Percentiles rank a stretch among this genome's conserved stretches.
Evolutionary conservation across 352 stramenopile species (phyloP).

Genomic region (Phytopythium boreale): DNA sequence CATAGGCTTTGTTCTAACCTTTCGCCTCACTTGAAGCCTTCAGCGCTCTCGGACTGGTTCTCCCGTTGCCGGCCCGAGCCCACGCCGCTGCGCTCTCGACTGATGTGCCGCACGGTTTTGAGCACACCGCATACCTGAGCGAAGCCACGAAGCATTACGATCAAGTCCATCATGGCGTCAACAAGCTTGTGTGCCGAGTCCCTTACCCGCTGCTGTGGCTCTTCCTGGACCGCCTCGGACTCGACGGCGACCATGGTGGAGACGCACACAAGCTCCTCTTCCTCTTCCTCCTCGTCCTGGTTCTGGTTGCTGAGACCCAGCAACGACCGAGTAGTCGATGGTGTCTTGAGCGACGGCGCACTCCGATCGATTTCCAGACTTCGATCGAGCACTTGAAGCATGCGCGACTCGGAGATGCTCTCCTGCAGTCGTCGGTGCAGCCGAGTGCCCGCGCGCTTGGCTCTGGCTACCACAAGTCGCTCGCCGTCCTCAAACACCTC

Average conservation of each 20-base stretch:
- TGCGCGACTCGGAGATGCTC: slow-evolving; percentile 65
- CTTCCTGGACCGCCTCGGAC: slow-evolving; percentile 7
- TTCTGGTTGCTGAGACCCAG: slow-evolving; percentile 21
- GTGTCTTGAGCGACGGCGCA: not conserved
- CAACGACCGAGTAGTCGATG: not conserved
- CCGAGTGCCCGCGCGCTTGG: slow-evolving; percentile 11
- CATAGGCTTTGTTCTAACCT: not conserved
- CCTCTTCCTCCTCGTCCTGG: slow-evolving; percentile 40
- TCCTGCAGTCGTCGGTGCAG: slow-evolving; percentile 58
- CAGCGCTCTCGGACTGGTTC: slow-evolving; percentile 19
- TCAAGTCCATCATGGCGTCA: not conserved
- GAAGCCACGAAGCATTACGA: too few relatives aligned
- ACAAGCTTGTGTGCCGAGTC: not conserved
- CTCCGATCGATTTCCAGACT: slow-evolving; percentile 10
- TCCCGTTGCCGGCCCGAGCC: slow-evolving; percentile 7
- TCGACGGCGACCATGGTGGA: slow-evolving; percentile 66
- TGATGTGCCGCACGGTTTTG: slow-evolving; percentile 31
- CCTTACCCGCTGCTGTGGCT: slow-evolving; percentile 25
- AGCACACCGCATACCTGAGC: slow-evolving; percentile 17
- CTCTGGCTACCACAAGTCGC: slow-evolving; percentile 2
- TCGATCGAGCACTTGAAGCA: slow-evolving; percentile 62
- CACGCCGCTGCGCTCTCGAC: slow-evolving; percentile 14
- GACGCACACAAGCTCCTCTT: slow-evolving; percentile 75
- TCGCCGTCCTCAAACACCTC: slow-evolving; percentile 10
- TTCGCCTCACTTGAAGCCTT: not conserved